These are phyloP conservation scores for Solanum arcanum DNA, from an alignment of 257 asterid genomes.

Conservation along the genomic window DNA sequence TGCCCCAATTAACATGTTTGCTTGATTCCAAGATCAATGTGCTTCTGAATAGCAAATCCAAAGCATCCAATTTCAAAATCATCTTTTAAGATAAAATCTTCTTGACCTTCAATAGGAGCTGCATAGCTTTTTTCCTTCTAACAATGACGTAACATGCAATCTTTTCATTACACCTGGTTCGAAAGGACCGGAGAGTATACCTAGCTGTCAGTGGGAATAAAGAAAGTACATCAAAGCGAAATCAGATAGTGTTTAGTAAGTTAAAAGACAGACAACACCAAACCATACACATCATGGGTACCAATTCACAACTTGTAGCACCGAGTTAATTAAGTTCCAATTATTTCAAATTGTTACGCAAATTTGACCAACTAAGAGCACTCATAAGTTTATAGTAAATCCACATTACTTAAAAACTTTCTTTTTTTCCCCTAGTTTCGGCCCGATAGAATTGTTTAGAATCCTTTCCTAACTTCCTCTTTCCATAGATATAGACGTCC, in stretches of 20 bases:
- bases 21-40: conserved; percentile 41
- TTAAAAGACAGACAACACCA: background rate
- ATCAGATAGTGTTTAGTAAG: background rate
- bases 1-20: background rate
- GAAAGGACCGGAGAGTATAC: conserved; percentile 35
- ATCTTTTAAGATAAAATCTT: conserved; percentile 3
- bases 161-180: conserved; percentile 37
- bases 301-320: background rate
- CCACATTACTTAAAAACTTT: background rate
- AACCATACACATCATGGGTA: background rate
- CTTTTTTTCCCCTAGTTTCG: background rate
- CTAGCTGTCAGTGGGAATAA: conserved; percentile 18
- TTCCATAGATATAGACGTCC: too few relatives aligned
- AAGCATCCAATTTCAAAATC: conserved; percentile 41
- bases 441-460: background rate
- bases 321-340: background rate
- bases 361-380: background rate
- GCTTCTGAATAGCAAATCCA: conserved; percentile 42
- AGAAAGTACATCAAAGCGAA: background rate
- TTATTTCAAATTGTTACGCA: background rate
- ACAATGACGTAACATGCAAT: conserved; percentile 37
- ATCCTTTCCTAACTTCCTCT: too few relatives aligned
- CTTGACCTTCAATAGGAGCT: conserved; percentile 36
- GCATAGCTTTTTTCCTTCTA: conserved; percentile 38
- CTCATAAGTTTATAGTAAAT: background rate